These are phyloP conservation scores for Ustilago lituana DNA, from an alignment of 1,284 basidiomycete species.

Conservation along the genomic window DNA sequence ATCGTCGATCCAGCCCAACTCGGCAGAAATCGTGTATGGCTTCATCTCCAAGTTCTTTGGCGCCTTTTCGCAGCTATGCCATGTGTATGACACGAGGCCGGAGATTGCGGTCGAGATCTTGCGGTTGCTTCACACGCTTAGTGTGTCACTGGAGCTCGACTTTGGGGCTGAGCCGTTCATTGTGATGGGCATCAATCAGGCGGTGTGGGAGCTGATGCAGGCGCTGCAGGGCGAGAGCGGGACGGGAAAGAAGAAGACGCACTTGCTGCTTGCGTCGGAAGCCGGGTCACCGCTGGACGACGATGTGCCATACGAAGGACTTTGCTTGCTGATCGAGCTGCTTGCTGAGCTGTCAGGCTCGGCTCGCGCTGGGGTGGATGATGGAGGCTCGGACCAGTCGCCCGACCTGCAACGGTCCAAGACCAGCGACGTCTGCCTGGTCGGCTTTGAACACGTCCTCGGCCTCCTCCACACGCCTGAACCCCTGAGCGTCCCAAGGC, in stretches of 20 bases:
- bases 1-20: slow-evolving; percentile 44
- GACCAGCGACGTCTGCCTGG: slow-evolving; percentile 49
- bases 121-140: slow-evolving; percentile 39
- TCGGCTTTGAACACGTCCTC: slow-evolving; percentile 47
- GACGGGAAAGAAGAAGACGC: slow-evolving; percentile 33
- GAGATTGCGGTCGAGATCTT: slow-evolving; percentile 44
- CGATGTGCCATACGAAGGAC: slow-evolving; percentile 52
- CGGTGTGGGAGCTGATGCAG: slow-evolving; percentile 33
- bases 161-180: slow-evolving; percentile 43
- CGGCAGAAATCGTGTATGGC: slow-evolving; percentile 47
- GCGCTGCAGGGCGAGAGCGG: slow-evolving; percentile 27
- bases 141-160: slow-evolving; percentile 36
- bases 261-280: slow-evolving; percentile 23
- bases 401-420: slow-evolving; percentile 17
- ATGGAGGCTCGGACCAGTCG: slow-evolving; percentile 17
- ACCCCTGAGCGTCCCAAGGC: slow-evolving; percentile 35
- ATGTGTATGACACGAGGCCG: slow-evolving; percentile 40
- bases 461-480: slow-evolving; percentile 22
- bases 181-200: slow-evolving; percentile 36
- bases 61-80: slow-evolving; percentile 42
- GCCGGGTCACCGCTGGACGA: slow-evolving; percentile 47
- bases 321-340: slow-evolving; percentile 45
- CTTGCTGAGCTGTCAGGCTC: slow-evolving; percentile 39
- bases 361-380: slow-evolving; percentile 37
- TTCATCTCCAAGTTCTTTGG: slow-evolving; percentile 51